Evolutionary conservation across 371 early-diverging fungal species (phyloP), one percentile per base, ranked within the genome.

Genomic region (Mortierella sp.): DNA sequence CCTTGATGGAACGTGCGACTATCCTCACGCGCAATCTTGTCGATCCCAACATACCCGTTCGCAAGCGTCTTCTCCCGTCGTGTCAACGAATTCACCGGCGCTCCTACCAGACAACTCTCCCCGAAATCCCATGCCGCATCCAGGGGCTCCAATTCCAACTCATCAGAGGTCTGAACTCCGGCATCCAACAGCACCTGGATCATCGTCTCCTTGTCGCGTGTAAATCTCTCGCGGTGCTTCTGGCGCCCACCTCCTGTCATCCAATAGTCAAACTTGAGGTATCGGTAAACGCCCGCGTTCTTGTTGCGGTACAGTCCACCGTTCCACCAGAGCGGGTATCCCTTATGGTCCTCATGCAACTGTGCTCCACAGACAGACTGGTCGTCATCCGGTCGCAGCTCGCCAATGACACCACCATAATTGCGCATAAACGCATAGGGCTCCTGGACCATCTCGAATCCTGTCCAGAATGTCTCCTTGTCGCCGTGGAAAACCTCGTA

Each of bases 401-500:
- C 91, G 16, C 93, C 93, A 75, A 93, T 88, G 16, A 89, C 92
- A 13, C 90, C 91, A 31, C 90, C 93, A 77, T 89, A 88, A 0
- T 89, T 89, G 70, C 88, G 86, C 51, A 91, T 76, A 71, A 91
- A 92, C 2, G 90, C 88, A 78, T 91, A 92, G 4, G 92, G 91
- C 46, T 91, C 90, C 43, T 91, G 90, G 53, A 89, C 79, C 89
- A 92, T 91, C 79, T 91, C 93, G 74, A 82, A 90, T 8, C 93
- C 93, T n/a, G 89, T 77, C 93, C 93, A 92, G 69, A 91, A 92
- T 3, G 92, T 90, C 82, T 92, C 92, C 81, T 92, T 92, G 81
- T 92, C 92, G 51, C 92, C 92, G 72, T 92, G 89, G 13, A 88
- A 81, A 48, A 89, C 80, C 44, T 81, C 82, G 77, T 92, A 92